Base-by-base conservation (phyloP, 148 eudicot genomes). In the Pharnaceum exiguum region DNA sequence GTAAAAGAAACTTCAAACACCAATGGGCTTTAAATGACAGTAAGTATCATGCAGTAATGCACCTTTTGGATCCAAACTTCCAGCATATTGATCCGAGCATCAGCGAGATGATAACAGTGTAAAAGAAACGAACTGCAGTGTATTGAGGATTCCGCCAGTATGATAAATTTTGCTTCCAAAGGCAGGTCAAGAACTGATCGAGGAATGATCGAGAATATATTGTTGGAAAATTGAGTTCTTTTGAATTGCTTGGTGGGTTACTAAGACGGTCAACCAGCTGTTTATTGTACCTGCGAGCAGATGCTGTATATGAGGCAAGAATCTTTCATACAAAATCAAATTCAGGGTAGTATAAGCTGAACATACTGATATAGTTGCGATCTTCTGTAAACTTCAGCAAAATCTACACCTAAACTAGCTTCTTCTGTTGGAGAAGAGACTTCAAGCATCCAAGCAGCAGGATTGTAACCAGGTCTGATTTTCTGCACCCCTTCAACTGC, bases 401-500 rank as follows among this genome's bases (percentile, higher is more conserved):
- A 93, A 71, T 93, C 99, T 44, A 89, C 82, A 51, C 81, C 84
- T 15, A 89, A 77, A 49, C 89, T 89, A 49, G 57, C 68, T 78
- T 93, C 99, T 76, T 93, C 99, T 54, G 73, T 59, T 37, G 74
- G 36, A 39, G 96, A 93, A 69, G 96, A 88, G 60, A 83, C 91
- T 58, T 93, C 99, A 72, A 93, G 83, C 91, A 93, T 93, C 99
- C 99, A 93, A 30, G 99, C 85, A 50, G 99, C 95, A 45, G 99
- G 99, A 71, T 93, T 93, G 57, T 81, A 74, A 56, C 96, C 96
- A 48, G 95, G 80, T 54, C 63, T 89, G 66, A 93, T 93, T 66
- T 77, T 89, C 39, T 63, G 74, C 36, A 93, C 88, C 73, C 99
- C 99, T 60, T 88, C 90, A 17, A 93, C 68, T 60, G 77, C 80